Evolutionary conservation across 1,284 basidiomycete species (phyloP).

Genomic region (Trichosporon sp.): DNA sequence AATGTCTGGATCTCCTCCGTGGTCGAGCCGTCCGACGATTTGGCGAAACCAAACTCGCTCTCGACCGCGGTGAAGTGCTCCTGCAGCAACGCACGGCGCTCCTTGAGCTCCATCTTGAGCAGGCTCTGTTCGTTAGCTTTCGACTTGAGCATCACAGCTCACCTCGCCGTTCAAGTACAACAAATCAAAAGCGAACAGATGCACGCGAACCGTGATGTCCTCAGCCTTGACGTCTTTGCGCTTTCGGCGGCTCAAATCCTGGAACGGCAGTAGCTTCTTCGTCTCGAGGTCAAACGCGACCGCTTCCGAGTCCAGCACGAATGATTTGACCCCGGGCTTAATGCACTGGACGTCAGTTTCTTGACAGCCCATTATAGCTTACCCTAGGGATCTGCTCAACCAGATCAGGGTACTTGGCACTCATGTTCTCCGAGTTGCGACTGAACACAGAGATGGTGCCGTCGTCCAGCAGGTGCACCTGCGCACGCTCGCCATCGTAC

Average conservation of each 20-base stretch:
- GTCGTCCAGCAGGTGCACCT: constrained; percentile 80
- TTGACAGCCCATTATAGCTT: constrained; percentile 38
- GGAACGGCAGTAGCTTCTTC: constrained; percentile 74
- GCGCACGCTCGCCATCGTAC: constrained; percentile 97
- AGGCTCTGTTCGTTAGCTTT: constrained; percentile 45
- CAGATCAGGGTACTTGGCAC: constrained; percentile 97
- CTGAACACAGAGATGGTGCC: constrained; percentile 87
- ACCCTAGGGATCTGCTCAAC: constrained; percentile 88
- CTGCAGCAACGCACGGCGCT: constrained; percentile 74
- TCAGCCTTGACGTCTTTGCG: constrained; percentile 76
- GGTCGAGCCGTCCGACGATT: constrained; percentile 82
- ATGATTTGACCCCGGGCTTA: constrained; percentile 72
- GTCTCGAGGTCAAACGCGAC: constrained; percentile 72
- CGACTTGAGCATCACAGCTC: constrained; percentile 28
- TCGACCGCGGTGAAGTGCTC: constrained; percentile 80
- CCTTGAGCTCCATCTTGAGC: constrained; percentile 54
- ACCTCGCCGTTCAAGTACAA: constrained; percentile 63
- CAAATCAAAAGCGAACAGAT: constrained; percentile 63
- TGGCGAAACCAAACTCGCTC: constrained; percentile 92
- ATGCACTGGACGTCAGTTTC: constrained; percentile 67
- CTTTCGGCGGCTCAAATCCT: constrained; percentile 80
- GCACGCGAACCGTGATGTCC: constrained; percentile 63
- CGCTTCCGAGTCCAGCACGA: constrained; percentile 81
- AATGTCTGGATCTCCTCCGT: constrained; percentile 94
- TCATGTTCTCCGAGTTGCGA: constrained; percentile 99